Conservation (phyloP, 1,139 yeast genomes). For the Pichia sp. region DNA sequence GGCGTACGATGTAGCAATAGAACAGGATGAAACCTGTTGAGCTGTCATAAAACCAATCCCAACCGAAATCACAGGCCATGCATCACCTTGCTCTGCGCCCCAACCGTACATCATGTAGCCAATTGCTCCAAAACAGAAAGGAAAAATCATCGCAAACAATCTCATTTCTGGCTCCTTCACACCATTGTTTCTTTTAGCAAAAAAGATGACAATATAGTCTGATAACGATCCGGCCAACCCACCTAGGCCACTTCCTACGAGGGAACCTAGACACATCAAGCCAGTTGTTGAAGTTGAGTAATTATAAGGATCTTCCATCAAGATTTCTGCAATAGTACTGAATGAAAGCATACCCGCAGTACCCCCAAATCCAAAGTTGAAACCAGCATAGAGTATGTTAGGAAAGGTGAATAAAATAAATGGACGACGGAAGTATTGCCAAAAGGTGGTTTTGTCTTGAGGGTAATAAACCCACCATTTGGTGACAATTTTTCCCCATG, state of each 20-base stretch:
- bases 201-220: constrained; percentile 16
- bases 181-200: constrained; percentile 60
- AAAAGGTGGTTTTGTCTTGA: constrained; percentile 18
- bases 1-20: constrained; percentile 49
- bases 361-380: constrained; percentile 19
- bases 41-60: constrained; percentile 44
- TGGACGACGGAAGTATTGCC: constrained; percentile 21
- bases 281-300: constrained; percentile 65
- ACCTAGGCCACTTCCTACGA: constrained; percentile 63
- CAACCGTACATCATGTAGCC: constrained; percentile 73
- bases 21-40: constrained; percentile 52
- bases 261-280: constrained; percentile 61
- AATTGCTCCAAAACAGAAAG: constrained; percentile 21
- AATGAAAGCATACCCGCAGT: constrained; percentile 19
- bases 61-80: constrained; percentile 42
- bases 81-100: constrained; percentile 42
- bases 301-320: constrained; percentile 55
- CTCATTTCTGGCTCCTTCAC: constrained; percentile 56
- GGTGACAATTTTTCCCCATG: constrained; percentile 3
- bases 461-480: constrained; percentile 16
- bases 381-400: constrained; percentile 16
- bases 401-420: constrained; percentile 18
- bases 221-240: constrained; percentile 55
- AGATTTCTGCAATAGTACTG: constrained; percentile 31
- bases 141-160: constrained; percentile 28